These are phyloP conservation scores for Tilletiopsis washingtonensis DNA, from an alignment of 1,284 basidiomycete genomes.

Conservation along the genomic window DNA sequence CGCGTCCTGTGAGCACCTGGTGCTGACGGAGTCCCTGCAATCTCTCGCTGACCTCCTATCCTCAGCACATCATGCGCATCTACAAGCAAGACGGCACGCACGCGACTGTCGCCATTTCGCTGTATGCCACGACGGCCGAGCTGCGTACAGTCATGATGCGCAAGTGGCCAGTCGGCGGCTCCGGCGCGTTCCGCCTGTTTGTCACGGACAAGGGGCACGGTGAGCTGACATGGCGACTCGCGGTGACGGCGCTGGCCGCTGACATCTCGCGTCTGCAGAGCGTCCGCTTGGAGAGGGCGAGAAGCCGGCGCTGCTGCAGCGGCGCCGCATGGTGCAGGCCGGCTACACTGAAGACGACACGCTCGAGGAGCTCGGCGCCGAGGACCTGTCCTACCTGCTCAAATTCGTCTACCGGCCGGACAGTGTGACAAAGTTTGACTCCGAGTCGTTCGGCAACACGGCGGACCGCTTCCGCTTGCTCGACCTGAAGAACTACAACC, in stretches of 20 bases:
- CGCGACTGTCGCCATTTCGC: conserved; percentile 61
- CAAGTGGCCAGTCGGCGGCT: conserved; percentile 24
- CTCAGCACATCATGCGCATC: conserved; percentile 57
- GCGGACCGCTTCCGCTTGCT: conserved; percentile 62
- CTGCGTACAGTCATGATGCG: conserved; percentile 31
- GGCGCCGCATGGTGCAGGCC: conserved; percentile 76
- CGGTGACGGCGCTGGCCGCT: conserved; percentile 74
- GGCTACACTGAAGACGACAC: conserved; percentile 79
- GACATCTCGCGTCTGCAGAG: conserved; percentile 53
- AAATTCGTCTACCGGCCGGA: conserved; percentile 66
- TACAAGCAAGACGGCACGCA: conserved; percentile 69
- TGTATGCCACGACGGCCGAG: conserved; percentile 66
- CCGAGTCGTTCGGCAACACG: conserved; percentile 31
- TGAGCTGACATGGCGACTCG: conserved; percentile 54
- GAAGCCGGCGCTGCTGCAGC: conserved; percentile 74
- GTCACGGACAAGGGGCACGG: conserved; percentile 43
- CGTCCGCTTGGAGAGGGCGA: conserved; percentile 58
- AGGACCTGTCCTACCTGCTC: conserved; percentile 76
- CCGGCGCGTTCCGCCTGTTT: conserved; percentile 38
- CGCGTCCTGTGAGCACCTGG: neutral
- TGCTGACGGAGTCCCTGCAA: neutral
- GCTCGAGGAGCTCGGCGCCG: conserved; percentile 68
- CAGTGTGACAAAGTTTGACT: conserved; percentile 54
- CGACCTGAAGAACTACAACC: conserved; percentile 72
- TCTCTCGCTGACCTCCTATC: neutral